phyloP scores from a whole-genome alignment of 768 basidiomycete species.

The Tephrocybe sp. region DNA sequence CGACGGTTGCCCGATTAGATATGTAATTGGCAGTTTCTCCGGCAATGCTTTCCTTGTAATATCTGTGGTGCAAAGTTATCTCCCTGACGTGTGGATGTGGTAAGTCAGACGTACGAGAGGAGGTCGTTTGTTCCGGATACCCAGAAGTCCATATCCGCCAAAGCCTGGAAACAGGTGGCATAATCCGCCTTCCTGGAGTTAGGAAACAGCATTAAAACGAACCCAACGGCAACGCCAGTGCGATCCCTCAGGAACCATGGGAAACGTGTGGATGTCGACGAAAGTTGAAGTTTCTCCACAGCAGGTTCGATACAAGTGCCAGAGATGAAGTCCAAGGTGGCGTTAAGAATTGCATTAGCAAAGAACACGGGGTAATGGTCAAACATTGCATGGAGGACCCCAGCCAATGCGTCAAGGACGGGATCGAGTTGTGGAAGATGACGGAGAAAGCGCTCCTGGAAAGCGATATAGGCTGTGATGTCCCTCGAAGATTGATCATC shows the following conservation, averaged over 20 bases:
- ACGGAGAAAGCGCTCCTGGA: conserved; percentile 16
- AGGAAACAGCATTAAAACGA: conserved; percentile 17
- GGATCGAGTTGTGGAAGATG: conserved; percentile 18
- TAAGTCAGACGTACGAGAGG: conserved; percentile 17
- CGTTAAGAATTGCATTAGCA: conserved; percentile 18
- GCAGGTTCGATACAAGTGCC: conserved; percentile 17
- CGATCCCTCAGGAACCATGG: conserved; percentile 22
- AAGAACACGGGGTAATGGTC: conserved; percentile 16
- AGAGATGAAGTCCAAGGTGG: conserved; percentile 18
- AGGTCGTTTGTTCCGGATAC: conserved; percentile 18
- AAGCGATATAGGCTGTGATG: conserved; percentile 8
- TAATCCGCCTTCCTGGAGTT: conserved; percentile 11
- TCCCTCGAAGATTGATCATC: conserved; percentile 16
- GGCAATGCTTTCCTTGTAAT: background rate
- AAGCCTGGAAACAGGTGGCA: conserved; percentile 17
- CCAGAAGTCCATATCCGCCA: conserved; percentile 21
- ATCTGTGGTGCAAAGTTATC: background rate
- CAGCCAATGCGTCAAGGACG: conserved; percentile 14
- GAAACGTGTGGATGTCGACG: conserved; percentile 9
- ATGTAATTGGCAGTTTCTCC: conserved; percentile 9
- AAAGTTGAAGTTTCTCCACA: conserved; percentile 8
- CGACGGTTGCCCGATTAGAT: conserved; percentile 5
- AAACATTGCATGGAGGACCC: conserved; percentile 12
- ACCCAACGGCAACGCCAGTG: conserved; percentile 16
- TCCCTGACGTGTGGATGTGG: background rate